phyloP scores from a whole-genome alignment of 1,284 basidiomycete species.

The Xerocomus cyaneibrunnescens region DNA sequence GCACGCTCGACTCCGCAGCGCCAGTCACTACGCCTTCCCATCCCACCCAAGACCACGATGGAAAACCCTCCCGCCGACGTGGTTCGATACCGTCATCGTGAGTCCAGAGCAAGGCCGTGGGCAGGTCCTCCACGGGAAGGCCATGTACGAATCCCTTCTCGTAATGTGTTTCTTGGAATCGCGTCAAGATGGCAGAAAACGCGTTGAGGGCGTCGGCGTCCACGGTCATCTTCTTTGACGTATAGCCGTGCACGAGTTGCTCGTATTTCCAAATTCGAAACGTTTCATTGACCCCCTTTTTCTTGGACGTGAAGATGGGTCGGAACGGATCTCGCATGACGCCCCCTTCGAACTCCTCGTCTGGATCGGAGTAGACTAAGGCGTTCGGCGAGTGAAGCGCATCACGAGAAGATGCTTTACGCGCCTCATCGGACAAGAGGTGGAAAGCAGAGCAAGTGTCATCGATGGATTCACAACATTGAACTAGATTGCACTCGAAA shows the following conservation, averaged over 20 bases:
- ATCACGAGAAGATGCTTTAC: background rate
- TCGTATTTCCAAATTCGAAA: background rate
- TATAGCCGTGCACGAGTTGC: background rate
- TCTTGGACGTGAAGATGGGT: background rate
- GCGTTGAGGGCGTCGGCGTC: background rate
- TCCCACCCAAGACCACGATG: background rate
- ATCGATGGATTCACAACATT: slow-evolving; percentile 16
- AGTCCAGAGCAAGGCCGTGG: background rate
- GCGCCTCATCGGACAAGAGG: slow-evolving; percentile 2
- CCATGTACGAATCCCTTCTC: background rate
- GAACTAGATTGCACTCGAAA: slow-evolving; percentile 19
- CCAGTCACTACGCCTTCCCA: background rate
- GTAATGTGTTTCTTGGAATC: background rate
- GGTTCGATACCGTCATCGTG: background rate
- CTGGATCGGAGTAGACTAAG: slow-evolving; percentile 1
- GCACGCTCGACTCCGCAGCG: too few species aligned
- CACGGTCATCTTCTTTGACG: background rate
- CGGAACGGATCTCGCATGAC: slow-evolving; percentile 14
- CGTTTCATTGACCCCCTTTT: background rate
- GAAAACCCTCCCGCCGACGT: background rate
- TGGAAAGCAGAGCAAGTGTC: slow-evolving; percentile 12
- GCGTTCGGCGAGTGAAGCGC: background rate
- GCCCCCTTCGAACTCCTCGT: slow-evolving; percentile 3
- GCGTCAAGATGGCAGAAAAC: background rate
- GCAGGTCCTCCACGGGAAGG: background rate